Evolutionary conservation across 202 grass and related monocot species (phyloP), one percentile per base, ranked within the genome.

Genomic region (Bolboschoenoplectus hybrid): DNA sequence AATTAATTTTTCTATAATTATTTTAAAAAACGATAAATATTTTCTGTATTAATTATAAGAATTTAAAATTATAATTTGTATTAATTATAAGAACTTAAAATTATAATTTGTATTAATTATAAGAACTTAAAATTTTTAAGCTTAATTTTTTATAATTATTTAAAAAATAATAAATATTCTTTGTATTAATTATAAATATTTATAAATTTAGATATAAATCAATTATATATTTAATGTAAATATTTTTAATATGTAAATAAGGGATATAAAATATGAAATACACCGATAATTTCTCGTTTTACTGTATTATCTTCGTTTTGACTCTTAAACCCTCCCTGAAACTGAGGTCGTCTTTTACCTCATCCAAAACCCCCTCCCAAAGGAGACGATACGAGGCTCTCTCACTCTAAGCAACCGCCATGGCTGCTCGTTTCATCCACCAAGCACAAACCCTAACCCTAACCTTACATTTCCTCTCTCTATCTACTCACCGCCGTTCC

Each of bases 391-490:
- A n/a, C 44, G 17, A 39, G 50, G 38, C 51, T 62, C 47, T 17
- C 77, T 81, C 58, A 7, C n/a, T 62, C 7, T 40, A 5, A 20
- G 6, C 10, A 62, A 45, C 19, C 9, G 71, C 71, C 19, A 74
- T 74, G 71, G 71, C 71, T 3, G 34, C 71, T 74, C 46, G 71
- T 51, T n/a, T 51, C 71, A 19, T 74, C 19, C n/a, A 50, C 57
- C 78, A 43, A 81, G 5, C 78, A 10, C 38, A 32, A 81, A 62
- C 78, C 78, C 78, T 64, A 81, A 62, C 78, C 11, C 5, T 20
- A 40, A 81, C 78, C 11, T 10, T 20, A 40, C 62, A 40, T 9
- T 55, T 47, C 58, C 3, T 16, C 61, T 52, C 5, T 17, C 20
- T 8, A 16, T 65, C 44, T 32, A 40, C 43, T 12, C 13, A 32